phyloP scores from a whole-genome alignment of 306 rosid species.

The Quillaja saponaria region DNA sequence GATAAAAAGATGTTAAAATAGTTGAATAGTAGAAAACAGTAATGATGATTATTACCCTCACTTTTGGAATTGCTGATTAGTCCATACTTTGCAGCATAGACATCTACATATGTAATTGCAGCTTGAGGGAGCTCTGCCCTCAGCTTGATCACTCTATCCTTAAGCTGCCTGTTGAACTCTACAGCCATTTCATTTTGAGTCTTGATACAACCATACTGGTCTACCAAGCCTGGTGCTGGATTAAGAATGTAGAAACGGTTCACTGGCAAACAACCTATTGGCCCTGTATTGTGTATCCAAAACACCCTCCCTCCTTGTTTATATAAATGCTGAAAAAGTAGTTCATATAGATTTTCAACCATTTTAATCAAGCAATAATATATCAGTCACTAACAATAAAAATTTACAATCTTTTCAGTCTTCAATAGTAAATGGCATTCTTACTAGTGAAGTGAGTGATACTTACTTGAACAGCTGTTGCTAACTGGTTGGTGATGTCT shows the following conservation, averaged over 20 bases:
- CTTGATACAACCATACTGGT: constrained; percentile 65
- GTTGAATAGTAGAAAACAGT: no score
- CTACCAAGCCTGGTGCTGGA: constrained; percentile 58
- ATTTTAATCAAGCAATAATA: background rate
- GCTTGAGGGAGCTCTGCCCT: constrained; percentile 79
- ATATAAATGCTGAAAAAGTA: constrained; percentile 55
- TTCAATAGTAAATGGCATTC: background rate
- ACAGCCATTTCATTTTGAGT: constrained; percentile 66
- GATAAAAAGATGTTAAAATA: no score
- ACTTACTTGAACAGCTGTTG: constrained; percentile 74
- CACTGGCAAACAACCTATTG: constrained; percentile 81
- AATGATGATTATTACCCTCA: constrained; percentile 31
- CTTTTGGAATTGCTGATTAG: constrained; percentile 65
- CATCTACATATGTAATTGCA: constrained; percentile 81
- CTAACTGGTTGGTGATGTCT: constrained; percentile 72
- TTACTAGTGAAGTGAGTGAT: background rate
- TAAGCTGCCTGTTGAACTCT: constrained; percentile 72
- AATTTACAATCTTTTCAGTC: background rate
- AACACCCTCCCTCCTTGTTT: constrained; percentile 77
- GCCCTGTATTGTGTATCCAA: constrained; percentile 96
- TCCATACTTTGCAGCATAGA: constrained; percentile 74
- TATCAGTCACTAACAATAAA: background rate
- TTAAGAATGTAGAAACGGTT: constrained; percentile 65
- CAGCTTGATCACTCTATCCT: constrained; percentile 62
- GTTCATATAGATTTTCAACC: background rate